Percentiles rank a stretch among this genome's conserved stretches.
Evolutionary conservation across 1,139 yeast genomes (phyloP).

Genomic region (Candida tropicalis): DNA sequence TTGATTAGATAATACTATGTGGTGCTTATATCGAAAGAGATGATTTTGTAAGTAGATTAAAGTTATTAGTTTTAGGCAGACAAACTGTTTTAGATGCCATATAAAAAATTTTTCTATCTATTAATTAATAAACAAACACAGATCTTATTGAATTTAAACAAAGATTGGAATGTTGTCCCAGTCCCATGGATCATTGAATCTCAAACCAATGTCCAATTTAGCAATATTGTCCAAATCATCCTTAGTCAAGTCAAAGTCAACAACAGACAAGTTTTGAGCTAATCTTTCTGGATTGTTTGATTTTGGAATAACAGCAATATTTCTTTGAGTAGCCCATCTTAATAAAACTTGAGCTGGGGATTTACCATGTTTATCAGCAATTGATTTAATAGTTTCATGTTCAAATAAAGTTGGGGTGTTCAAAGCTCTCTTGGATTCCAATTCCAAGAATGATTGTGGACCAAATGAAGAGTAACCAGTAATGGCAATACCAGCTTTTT

Average conservation of each 20-base stretch:
- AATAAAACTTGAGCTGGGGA: slow-evolving; percentile 65
- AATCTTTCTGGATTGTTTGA: slow-evolving; percentile 67
- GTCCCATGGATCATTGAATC: slow-evolving; percentile 86
- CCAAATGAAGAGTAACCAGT: slow-evolving; percentile 90
- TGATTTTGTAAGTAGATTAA: slow-evolving; percentile 62
- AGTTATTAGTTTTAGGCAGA: slow-evolving; percentile 55
- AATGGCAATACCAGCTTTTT: slow-evolving; percentile 63
- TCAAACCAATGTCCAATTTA: slow-evolving; percentile 62
- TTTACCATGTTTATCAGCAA: slow-evolving; percentile 24
- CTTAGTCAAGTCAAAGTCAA: slow-evolving; percentile 55
- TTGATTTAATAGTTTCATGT: slow-evolving; percentile 47
- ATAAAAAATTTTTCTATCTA: slow-evolving; percentile 9
- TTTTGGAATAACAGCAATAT: slow-evolving; percentile 73
- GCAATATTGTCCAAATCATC: slow-evolving; percentile 56
- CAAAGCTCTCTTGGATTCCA: slow-evolving; percentile 55
- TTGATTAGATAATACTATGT: slow-evolving; percentile 74
- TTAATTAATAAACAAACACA: no score
- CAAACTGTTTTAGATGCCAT: slow-evolving; percentile 45
- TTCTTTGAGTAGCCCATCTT: slow-evolving; percentile 83
- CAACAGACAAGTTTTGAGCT: slow-evolving; percentile 55
- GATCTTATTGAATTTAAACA: no score
- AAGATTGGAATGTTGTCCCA: slow-evolving; percentile 67
- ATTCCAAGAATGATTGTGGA: slow-evolving; percentile 69
- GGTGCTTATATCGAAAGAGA: slow-evolving; percentile 76
- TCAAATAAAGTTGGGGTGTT: slow-evolving; percentile 57